Percentiles rank a stretch among this genome's conserved stretches.
phyloP scores from a whole-genome alignment of 257 asterid species.

The Datura wrightii region DNA sequence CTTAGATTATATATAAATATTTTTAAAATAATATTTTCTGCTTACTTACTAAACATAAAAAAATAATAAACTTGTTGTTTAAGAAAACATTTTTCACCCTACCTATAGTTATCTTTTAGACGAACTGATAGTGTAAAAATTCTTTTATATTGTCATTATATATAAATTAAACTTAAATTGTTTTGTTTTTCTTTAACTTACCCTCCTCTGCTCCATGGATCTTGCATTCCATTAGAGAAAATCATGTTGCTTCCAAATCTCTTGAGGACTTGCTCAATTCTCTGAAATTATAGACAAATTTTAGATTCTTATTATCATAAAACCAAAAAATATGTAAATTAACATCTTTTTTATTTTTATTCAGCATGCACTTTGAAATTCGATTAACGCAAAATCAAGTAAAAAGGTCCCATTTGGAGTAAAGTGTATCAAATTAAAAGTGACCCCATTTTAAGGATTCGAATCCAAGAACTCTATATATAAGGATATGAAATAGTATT shows the following conservation, averaged over 20 bases:
- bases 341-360: not conserved
- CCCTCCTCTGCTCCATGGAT: slow-evolving; percentile 94
- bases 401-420: not conserved
- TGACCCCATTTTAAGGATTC: rapidly evolving
- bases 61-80: no score
- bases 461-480: rapidly evolving
- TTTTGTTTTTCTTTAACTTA: slow-evolving; percentile 32
- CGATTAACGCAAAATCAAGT: not conserved
- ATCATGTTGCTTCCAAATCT: slow-evolving; percentile 77
- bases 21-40: no score
- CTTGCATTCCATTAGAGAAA: slow-evolving; percentile 81
- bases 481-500: not conserved
- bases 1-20: no score
- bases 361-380: not conserved
- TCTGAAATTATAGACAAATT: slow-evolving; percentile 36
- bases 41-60: no score
- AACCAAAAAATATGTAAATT: not conserved
- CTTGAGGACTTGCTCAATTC: slow-evolving; percentile 63
- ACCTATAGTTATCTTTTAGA: no score
- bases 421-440: not conserved
- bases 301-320: not conserved
- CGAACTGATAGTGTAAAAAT: no score
- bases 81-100: no score
- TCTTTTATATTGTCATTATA: no score
- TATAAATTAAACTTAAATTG: no score